Conservation (phyloP, 106 monocot genomes). For the Acanthochlamys bracteata region DNA sequence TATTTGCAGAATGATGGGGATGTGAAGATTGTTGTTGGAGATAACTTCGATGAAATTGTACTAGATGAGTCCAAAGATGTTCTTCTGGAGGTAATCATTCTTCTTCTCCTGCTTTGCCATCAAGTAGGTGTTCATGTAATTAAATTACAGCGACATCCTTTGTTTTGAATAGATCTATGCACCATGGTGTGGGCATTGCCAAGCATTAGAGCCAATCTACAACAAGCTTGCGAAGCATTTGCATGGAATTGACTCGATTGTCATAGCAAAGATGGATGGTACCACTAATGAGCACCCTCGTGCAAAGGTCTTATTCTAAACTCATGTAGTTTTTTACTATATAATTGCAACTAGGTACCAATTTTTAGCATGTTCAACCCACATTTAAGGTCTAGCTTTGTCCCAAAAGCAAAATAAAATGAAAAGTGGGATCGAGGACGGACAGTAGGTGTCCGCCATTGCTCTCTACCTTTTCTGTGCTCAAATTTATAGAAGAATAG, state of each 20-base stretch:
- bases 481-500: no score
- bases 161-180: constrained; percentile 65
- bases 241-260: constrained; percentile 56
- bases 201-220: constrained; percentile 82
- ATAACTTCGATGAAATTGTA: constrained; percentile 79
- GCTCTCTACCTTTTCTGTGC: no score
- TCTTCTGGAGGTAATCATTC: constrained; percentile 59
- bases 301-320: constrained; percentile 47
- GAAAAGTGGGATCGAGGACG: no score
- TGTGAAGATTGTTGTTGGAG: constrained; percentile 83
- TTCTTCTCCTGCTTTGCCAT: not conserved
- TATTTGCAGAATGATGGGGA: constrained; percentile 69
- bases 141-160: not conserved
- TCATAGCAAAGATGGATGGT: constrained; percentile 98
- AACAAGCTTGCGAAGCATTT: constrained; percentile 93
- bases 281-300: constrained; percentile 94
- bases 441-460: no score
- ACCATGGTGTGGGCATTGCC: constrained; percentile 98
- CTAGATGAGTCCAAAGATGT: constrained; percentile 92
- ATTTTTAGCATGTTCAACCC: no score
- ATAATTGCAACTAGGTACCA: not conserved
- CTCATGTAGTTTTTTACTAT: not conserved
- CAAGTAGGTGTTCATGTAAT: not conserved
- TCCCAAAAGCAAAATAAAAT: no score
- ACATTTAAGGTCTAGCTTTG: no score